phyloP scores from a whole-genome alignment of 2,329 filamentous ascomycete genomes.

The Cladophialophora psammophila region DNA sequence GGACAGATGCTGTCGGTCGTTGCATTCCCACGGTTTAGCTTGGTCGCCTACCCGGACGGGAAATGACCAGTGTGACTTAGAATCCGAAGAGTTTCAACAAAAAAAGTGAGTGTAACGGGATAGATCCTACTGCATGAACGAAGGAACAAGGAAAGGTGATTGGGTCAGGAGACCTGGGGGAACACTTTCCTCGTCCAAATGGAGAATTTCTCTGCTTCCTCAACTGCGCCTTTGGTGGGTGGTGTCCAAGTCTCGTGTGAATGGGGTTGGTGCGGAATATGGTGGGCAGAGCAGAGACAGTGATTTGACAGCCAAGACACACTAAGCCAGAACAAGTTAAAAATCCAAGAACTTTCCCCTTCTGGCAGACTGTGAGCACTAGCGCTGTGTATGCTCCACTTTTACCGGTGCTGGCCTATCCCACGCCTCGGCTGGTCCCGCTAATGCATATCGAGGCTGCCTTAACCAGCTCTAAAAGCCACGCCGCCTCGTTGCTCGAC shows the following conservation, averaged over 20 bases:
- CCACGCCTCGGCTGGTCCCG: neutral
- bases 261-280: neutral
- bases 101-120: neutral
- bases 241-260: neutral
- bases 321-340: neutral
- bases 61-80: neutral
- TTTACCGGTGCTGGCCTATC: constrained; percentile 11
- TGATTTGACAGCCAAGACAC: neutral
- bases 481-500: constrained; percentile 15
- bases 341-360: neutral
- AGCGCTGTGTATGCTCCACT: neutral
- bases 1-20: neutral
- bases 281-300: neutral
- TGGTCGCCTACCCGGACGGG: neutral
- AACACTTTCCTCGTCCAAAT: constrained; percentile 22
- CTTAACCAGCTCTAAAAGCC: constrained; percentile 19
- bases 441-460: constrained; percentile 26
- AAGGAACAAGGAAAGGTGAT: constrained; percentile 5
- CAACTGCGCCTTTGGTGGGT: constrained; percentile 25
- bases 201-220: constrained; percentile 9
- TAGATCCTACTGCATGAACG: constrained; percentile 19
- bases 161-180: neutral
- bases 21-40: neutral
- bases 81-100: neutral
- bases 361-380: constrained; percentile 26